Evolutionary conservation across 768 basidiomycete species (phyloP), one percentile per base, ranked within the genome.

Genomic region (Brasilioporus rufonigricans): DNA sequence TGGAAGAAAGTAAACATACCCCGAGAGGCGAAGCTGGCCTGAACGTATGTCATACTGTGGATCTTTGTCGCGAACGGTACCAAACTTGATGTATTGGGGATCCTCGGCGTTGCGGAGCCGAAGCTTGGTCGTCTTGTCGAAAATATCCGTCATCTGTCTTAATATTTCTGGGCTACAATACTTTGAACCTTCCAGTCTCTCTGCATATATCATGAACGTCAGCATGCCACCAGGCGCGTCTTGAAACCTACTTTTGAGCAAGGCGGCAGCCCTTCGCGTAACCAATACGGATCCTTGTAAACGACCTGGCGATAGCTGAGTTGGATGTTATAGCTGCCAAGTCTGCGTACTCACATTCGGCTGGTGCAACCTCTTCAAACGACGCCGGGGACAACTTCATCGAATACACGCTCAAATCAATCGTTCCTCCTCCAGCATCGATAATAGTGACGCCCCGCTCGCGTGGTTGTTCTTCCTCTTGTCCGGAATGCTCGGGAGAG

Each of bases 401-500:
- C 4, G 56, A 67, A 62, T 65, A 76, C 35, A 66, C 72, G 56
- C 76, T 79, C 19, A 74, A n/a, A 48, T 74, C 75, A 23, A 73
- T 55, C 3, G 71, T 54, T 18, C 53, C 53, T 2, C 47, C 53
- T 29, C 53, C 53, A 23, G 53, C 53, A 29, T 54, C 53, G 16
- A 80, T 70, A 5, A 81, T 63, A 16, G 79, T 65, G 6, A 80
- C 57, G 76, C 76, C 62, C 41, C 48, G 55, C 1, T 71, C 70
- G 0, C 53, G 53, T 31, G 73, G 52, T 12, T 55, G 53, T 4
- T 59, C 63, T 1, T 58, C 61, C n/a, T 62, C 63, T 18, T 59
- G 56, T 26, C 60, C 65, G 11, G 44, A 16, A 24, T 57, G 27
- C n/a, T 63, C 61, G 5, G 56, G 50, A 54, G 4, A 39, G n/a